Evolutionary conservation across 768 basidiomycete genomes (phyloP), one percentile per base, ranked within the genome.

Genomic region (Lentinula sp.): DNA sequence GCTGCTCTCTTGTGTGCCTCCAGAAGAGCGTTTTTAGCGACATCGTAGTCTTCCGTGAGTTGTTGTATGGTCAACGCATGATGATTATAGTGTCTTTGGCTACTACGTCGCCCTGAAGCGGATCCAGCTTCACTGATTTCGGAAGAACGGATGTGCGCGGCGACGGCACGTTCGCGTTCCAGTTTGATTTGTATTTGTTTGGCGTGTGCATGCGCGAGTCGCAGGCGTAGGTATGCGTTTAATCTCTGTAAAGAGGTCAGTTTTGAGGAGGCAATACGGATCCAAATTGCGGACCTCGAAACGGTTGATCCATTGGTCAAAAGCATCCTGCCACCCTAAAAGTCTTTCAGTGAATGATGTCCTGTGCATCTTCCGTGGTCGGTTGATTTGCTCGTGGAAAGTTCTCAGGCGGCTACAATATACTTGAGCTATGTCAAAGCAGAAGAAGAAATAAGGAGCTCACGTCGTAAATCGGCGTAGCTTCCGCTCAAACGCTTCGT

Each of bases 251-350:
- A 43, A 15, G 28, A 15, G 11, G 50, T 49, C 48, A 23, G 16
- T 28, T 9, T 35, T 16, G 1, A 13, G 15, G 3, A 11, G 28
- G 55, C 15, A 23, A 43, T n/a, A 28, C 5, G 1, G 2, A 39
- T 9, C 8, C 9, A 45, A 45, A 2, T 9, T 6, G 15, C 39
- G n/a, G 5, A 56, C 55, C 40, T 56, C 55, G 28, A 56, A 56
- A 16, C 55, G 55, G 28, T 56, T 56, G 1, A 56, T 56, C 55
- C 55, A 56, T n/a, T 56, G 55, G 40, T 56, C 55, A 16, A 56
- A 56, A 1, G 55, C 55, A 43, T 56, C 55, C 23, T 56, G 55
- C 55, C 55, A 56, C 32, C 55, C 55, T 31, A 56, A 43, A 28
- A 56, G 55, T 56, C 55, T 43, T 18, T 56, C 55, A 8, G 55